These are phyloP conservation scores for Rhynchospora tenuis DNA, from an alignment of 176 grass and related monocot genomes.

Conservation along the genomic window DNA sequence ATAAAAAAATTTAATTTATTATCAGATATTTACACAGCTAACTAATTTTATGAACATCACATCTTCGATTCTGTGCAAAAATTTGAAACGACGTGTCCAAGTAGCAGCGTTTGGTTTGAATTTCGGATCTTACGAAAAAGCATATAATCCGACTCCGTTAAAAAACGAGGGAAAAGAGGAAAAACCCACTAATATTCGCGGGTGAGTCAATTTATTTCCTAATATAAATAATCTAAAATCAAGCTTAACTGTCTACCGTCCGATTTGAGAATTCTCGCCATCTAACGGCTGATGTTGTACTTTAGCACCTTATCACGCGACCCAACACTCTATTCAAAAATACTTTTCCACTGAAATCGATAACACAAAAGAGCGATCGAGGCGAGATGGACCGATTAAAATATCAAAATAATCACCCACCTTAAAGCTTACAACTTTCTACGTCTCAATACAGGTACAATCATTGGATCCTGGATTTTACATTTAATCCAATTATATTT, in stretches of 20 bases:
- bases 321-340: neutral
- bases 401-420: neutral
- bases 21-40: neutral
- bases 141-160: neutral
- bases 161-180: constrained; percentile 25
- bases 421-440: neutral
- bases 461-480: rapidly evolving
- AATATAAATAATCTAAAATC: neutral
- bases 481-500: neutral
- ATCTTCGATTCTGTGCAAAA: neutral
- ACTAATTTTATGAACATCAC: neutral
- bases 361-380: neutral
- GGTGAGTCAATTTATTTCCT: constrained; percentile 18
- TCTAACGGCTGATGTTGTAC: neutral
- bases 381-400: constrained; percentile 19
- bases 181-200: constrained; percentile 12
- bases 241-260: neutral
- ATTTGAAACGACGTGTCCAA: neutral
- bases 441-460: no score
- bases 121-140: neutral
- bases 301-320: neutral
- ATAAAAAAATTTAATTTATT: neutral
- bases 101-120: neutral
- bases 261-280: no score
- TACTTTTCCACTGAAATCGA: constrained; percentile 30